Evolutionary conservation across 495 filamentous ascomycete genomes (phyloP), one percentile per base, ranked within the genome.

Genomic region (Hamigera avellanea): DNA sequence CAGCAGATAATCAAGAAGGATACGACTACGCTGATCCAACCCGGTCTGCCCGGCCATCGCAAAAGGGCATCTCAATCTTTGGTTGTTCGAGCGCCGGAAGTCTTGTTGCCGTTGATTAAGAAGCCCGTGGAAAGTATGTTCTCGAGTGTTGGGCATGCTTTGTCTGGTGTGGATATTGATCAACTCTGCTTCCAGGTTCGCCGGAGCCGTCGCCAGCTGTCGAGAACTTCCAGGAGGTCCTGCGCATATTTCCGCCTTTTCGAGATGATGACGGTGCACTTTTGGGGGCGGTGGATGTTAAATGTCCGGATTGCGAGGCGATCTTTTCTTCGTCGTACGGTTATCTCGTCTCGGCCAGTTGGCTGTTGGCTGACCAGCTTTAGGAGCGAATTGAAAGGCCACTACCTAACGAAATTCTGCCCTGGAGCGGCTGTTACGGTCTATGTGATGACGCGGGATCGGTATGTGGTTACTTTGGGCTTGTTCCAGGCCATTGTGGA

Each of bases 381-480:
- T 32, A 57, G 54, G 21, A 32, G 26, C n/a, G 54, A 57, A 34
- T 27, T 57, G 15, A 42, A 49, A 14, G 45, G 49, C 13, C 54
- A 57, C 34, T 54, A 50, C 18, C 36, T 54, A 18, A 50, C 51
- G 14, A 49, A 42, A 29, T 57, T 43, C 32, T 57, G 54, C 14
- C 44, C 51, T 1, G 54, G 51, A 2, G 42, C 48, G 18, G 49
- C 54, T 6, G 42, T 57, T 8, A 44, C 46, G 12, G 51, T 53
- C 35, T 54, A 57, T 39, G 51, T 57, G 15, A 57, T 57, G 51
- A 57, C 35, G 13, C 41, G 49, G 35, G 51, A 57, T 48, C 49
- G 52, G 54, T 57, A 44, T 13, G 23, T 33, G 8, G 2, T 17
- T 4, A 18, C 10, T 26, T 23, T 4, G 21, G 3, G 12, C 12